Evolutionary conservation across 106 monocot genomes (phyloP).

Genomic region (Xerophyta viscosa): DNA sequence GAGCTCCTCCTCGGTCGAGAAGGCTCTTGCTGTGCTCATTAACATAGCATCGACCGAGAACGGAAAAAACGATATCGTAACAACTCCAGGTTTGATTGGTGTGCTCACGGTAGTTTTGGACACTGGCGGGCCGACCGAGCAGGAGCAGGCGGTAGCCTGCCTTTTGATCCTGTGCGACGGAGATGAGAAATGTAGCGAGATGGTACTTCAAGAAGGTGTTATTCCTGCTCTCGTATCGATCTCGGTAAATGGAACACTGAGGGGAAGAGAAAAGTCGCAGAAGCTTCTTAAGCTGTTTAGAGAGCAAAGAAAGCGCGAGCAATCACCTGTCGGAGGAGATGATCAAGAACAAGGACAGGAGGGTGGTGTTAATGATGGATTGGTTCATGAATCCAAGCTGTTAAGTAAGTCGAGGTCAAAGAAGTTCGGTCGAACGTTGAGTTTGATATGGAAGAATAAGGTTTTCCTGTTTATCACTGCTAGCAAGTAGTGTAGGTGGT

Average conservation of each 20-base stretch:
- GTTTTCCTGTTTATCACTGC: constrained; percentile 13
- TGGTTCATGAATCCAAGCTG: constrained; percentile 11
- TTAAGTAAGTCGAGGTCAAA: constrained; percentile 29
- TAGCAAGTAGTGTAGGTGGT: not conserved
- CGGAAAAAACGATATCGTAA: constrained; percentile 31
- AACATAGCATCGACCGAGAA: constrained; percentile 28
- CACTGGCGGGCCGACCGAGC: constrained; percentile 35
- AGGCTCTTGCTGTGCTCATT: constrained; percentile 50
- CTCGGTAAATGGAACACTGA: constrained; percentile 42
- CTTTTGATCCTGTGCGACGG: constrained; percentile 48
- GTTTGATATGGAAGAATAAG: constrained; percentile 41
- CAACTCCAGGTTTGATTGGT: constrained; percentile 39
- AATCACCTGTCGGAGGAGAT: constrained; percentile 6
- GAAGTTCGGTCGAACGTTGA: constrained; percentile 37
- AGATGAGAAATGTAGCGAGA: constrained; percentile 43
- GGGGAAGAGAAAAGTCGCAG: constrained; percentile 66
- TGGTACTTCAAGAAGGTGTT: constrained; percentile 87
- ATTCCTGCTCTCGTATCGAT: constrained; percentile 61
- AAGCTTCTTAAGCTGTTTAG: constrained; percentile 69
- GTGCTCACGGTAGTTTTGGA: constrained; percentile 43
- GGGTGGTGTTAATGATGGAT: not conserved
- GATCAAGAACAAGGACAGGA: not conserved
- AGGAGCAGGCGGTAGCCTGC: constrained; percentile 61
- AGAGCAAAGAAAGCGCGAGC: constrained; percentile 57
- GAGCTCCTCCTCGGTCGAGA: constrained; percentile 38